Evolutionary conservation across 2,329 filamentous ascomycete genomes (phyloP).

Genomic region (Botrytis fragariae): DNA sequence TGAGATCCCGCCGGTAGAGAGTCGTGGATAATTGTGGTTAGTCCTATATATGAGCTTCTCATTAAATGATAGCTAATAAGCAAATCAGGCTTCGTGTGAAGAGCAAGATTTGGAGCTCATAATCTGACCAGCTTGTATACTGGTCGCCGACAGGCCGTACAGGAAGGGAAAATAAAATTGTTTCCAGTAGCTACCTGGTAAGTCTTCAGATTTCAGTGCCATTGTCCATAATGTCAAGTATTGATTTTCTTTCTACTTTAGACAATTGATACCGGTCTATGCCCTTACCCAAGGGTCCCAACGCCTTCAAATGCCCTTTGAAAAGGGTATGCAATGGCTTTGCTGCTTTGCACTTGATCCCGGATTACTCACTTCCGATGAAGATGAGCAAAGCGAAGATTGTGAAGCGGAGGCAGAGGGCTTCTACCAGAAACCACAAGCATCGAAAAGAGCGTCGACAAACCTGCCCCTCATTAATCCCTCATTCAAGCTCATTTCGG

Average conservation of each 20-base stretch:
- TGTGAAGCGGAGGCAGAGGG: background rate
- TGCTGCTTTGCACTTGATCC: background rate
- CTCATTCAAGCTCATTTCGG: accelerated
- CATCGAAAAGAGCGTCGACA: background rate
- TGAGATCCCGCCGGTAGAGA: background rate
- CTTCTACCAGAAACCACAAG: background rate
- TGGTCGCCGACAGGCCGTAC: background rate
- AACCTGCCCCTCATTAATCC: background rate
- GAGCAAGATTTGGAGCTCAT: background rate
- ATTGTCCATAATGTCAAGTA: background rate
- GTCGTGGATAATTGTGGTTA: no score
- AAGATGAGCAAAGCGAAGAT: background rate
- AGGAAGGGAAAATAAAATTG: accelerated
- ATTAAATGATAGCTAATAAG: no score
- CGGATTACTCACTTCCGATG: background rate
- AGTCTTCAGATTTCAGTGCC: background rate
- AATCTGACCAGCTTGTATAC: background rate
- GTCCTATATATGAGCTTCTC: no score
- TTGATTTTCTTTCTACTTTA: background rate
- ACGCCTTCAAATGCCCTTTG: background rate
- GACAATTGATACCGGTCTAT: background rate
- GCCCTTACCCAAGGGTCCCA: background rate
- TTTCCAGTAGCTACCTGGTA: background rate
- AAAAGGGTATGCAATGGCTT: background rate
- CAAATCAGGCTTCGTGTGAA: no score